Conservation (phyloP, 1,139 yeast species). For the Yamadazyma triangularis region DNA sequence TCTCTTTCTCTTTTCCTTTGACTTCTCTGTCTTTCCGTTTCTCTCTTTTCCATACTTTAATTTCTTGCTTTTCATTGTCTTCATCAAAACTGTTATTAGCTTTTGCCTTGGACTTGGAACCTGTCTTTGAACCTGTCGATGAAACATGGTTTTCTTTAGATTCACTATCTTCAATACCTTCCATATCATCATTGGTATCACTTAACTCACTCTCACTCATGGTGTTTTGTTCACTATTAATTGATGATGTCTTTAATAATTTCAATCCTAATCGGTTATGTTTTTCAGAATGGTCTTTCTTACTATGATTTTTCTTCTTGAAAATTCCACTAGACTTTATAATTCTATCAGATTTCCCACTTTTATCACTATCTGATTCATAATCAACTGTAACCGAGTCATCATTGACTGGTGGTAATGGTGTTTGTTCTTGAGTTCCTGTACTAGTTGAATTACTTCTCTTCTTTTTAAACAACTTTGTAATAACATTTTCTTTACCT, state of each 20-base stretch:
- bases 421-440: slow-evolving; percentile 1
- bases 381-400: slow-evolving; percentile 26
- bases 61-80: slow-evolving; percentile 1
- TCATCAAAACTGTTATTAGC: neutral
- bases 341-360: slow-evolving; percentile 9
- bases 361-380: slow-evolving; percentile 26
- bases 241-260: slow-evolving; percentile 10
- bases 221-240: too few relatives aligned
- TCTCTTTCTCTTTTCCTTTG: slow-evolving; percentile 4
- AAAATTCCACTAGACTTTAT: slow-evolving; percentile 15
- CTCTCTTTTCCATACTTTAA: neutral
- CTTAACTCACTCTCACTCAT: too few relatives aligned
- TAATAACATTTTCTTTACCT: slow-evolving; percentile 39
- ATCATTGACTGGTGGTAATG: slow-evolving; percentile 8
- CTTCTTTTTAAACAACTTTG: slow-evolving; percentile 43
- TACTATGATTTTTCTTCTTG: slow-evolving; percentile 19
- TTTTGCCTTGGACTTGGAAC: too few relatives aligned
- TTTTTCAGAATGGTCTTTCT: slow-evolving; percentile 11
- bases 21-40: slow-evolving; percentile 1
- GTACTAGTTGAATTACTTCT: slow-evolving; percentile 16
- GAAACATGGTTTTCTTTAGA: neutral
- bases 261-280: slow-evolving; percentile 12
- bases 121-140: neutral
- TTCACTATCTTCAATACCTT: slow-evolving; percentile 3
- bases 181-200: slow-evolving; percentile 4